Conservation (phyloP, 441 rosid genomes). For the Gossypium schwendimanii region DNA sequence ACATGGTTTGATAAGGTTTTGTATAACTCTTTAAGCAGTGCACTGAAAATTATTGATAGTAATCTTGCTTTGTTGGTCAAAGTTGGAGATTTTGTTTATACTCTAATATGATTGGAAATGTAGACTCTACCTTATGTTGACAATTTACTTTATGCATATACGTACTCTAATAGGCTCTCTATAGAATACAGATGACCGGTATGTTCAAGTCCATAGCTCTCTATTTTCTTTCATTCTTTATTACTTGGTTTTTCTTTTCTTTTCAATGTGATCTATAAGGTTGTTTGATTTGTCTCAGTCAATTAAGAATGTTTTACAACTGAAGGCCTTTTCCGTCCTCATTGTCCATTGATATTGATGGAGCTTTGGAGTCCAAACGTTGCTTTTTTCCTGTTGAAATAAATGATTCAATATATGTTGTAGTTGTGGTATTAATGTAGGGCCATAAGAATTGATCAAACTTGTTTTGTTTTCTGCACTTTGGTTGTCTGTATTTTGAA, state of each 20-base stretch:
- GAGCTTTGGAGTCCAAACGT: neutral
- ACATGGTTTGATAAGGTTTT: conserved; percentile 13
- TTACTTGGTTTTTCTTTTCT: neutral
- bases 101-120: neutral
- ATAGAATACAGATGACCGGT: neutral
- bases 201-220: neutral
- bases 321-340: neutral
- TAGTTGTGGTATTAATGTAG: neutral
- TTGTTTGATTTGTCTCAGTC: neutral
- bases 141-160: neutral
- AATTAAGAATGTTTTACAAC: conserved; percentile 2
- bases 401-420: neutral
- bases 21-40: neutral
- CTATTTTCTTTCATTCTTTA: neutral
- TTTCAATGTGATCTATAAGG: neutral
- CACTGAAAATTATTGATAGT: neutral
- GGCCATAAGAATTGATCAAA: neutral
- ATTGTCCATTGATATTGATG: neutral
- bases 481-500: neutral
- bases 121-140: neutral
- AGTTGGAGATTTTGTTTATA: neutral
- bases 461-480: neutral
- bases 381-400: neutral
- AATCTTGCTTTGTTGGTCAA: neutral
- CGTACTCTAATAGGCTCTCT: neutral